A percentile compares a stretch with the other conserved stretches of the same genome.
These are phyloP conservation scores for Myriosclerotinia duriaeana DNA, from an alignment of 2,329 filamentous ascomycete species.

Conservation along the genomic window DNA sequence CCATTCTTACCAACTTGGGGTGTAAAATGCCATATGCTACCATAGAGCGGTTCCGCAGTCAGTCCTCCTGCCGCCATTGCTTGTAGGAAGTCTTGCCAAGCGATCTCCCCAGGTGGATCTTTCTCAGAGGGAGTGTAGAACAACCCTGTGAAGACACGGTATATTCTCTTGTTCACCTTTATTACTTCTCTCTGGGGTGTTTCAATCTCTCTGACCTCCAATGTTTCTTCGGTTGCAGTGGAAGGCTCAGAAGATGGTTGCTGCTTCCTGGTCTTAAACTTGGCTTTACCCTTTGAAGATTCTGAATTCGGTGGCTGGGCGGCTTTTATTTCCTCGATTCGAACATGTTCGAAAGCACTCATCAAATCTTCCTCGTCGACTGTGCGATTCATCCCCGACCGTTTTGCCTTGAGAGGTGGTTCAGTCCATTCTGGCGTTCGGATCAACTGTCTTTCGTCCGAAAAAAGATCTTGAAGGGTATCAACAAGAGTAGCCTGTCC, in stretches of 20 bases:
- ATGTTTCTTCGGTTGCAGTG: not conserved
- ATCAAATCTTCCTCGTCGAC: not conserved
- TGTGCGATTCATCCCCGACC: too few relatives aligned
- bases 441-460: not conserved
- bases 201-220: not conserved
- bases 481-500: not conserved
- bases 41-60: not conserved
- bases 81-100: not conserved
- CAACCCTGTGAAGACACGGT: not conserved
- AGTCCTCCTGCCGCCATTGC: not conserved
- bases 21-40: conserved; percentile 3
- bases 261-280: not conserved
- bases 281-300: not conserved
- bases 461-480: not conserved
- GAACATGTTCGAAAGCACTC: not conserved
- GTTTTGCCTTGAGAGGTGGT: not conserved
- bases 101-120: conserved; percentile 5
- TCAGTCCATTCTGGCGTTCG: conserved; percentile 7
- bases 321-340: not conserved
- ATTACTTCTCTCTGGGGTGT: not conserved
- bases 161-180: not conserved
- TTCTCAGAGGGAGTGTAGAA: conserved; percentile 3
- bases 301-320: not conserved
- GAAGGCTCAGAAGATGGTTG: too few relatives aligned
- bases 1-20: not conserved